A percentile compares a stretch with the other conserved stretches of the same genome.
phyloP scores from a whole-genome alignment of 176 grass and related monocot species.

The Rhipidocladum racemiflorum region DNA sequence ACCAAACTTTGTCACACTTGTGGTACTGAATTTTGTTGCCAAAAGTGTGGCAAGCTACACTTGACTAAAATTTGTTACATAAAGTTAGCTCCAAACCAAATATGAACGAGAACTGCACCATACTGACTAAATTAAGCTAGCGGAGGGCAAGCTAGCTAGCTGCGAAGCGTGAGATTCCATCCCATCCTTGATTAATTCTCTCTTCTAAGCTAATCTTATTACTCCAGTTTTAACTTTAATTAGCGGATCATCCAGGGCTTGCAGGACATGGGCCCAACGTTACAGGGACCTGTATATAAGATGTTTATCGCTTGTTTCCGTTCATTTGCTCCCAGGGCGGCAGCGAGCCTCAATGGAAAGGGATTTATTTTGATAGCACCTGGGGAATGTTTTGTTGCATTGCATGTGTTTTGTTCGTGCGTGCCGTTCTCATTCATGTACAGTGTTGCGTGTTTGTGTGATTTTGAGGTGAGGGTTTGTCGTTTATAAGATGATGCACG shows the following conservation, averaged over 20 bases:
- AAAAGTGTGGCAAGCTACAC: too few relatives aligned
- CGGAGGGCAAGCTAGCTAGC: too few relatives aligned
- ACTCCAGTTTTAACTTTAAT: background rate
- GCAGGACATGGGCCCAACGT: background rate
- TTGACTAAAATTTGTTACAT: too few relatives aligned
- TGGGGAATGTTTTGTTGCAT: constrained; percentile 29
- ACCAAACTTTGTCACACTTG: too few relatives aligned
- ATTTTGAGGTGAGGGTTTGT: background rate
- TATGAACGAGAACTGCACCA: too few relatives aligned
- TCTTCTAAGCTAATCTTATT: background rate
- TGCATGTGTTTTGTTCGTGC: background rate
- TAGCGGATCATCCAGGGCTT: background rate
- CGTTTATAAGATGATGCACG: background rate
- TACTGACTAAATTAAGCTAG: too few relatives aligned
- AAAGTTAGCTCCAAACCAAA: too few relatives aligned
- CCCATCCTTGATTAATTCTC: background rate
- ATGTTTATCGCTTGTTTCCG: background rate
- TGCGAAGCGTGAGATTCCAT: constrained; percentile 19
- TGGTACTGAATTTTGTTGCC: too few relatives aligned
- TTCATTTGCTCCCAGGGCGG: background rate
- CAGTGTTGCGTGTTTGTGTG: background rate
- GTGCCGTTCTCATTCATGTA: background rate
- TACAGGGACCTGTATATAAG: background rate
- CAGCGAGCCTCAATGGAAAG: background rate
- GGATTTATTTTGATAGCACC: background rate